A percentile compares a stretch with the other conserved stretches of the same genome.
phyloP scores from a whole-genome alignment of 352 stramenopile genomes.

The Pythium plurisporium region DNA sequence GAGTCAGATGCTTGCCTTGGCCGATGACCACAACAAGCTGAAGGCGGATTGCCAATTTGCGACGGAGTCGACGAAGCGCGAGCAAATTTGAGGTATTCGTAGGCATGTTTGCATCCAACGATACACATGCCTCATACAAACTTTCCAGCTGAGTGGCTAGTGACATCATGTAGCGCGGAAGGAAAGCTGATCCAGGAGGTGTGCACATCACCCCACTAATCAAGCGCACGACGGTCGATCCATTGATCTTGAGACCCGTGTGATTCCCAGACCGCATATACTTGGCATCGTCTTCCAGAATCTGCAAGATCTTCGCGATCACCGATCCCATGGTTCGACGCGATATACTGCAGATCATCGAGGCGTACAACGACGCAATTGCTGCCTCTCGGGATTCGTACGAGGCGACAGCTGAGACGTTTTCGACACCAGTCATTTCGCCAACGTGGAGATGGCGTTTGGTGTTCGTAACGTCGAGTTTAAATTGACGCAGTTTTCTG shows the following conservation, averaged over 20 bases:
- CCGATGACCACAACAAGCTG: constrained; percentile 74
- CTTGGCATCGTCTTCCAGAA: constrained; percentile 81
- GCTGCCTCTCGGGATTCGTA: constrained; percentile 62
- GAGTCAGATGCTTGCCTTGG: constrained; percentile 66
- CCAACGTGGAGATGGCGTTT: constrained; percentile 9
- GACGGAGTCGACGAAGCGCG: constrained; percentile 56
- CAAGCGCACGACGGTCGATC: constrained; percentile 62
- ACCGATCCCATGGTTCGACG: constrained; percentile 75
- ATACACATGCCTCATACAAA: constrained; percentile 55
- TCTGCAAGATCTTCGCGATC: constrained; percentile 73
- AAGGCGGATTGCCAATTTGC: constrained; percentile 72
- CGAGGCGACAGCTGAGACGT: constrained; percentile 42
- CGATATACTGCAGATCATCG: constrained; percentile 78
- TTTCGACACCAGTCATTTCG: constrained; percentile 43
- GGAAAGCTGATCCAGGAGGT: constrained; percentile 53
- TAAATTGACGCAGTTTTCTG: background rate
- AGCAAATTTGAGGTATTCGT: constrained; percentile 6
- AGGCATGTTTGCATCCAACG: constrained; percentile 34
- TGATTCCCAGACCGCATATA: constrained; percentile 43
- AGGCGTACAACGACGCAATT: constrained; percentile 74
- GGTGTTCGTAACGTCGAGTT: background rate
- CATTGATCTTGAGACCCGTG: constrained; percentile 61
- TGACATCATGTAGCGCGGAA: constrained; percentile 87
- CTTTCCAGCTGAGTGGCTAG: constrained; percentile 71
- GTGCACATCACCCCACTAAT: constrained; percentile 76